Evolutionary conservation across 1,139 yeast species (phyloP), one percentile per base, ranked within the genome.

Genomic region (Citeromyces hawaiiensis): DNA sequence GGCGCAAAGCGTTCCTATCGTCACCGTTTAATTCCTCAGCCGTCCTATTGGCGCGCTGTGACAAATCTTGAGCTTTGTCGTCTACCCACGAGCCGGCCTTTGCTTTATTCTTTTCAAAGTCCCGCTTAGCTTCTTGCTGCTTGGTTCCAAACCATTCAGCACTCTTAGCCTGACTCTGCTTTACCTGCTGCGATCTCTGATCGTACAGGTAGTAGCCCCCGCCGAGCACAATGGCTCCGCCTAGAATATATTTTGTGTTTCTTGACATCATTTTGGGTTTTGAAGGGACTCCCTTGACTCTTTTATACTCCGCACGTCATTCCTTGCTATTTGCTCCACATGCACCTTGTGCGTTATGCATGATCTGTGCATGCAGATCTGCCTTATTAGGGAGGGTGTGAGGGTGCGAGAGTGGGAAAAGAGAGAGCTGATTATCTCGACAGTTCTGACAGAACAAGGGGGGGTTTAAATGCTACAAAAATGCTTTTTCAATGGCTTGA

Each of bases 191-290:
- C 23, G 41, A 27, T 31, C 50, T 47, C 41, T 53, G 53, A 40
- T 52, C 56, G 42, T 61, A 63, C 37, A 63, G 45, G 45, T 64
- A 63, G 40, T 59, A 56, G 16, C 61, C 61, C 10, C 60, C 64
- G 15, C 57, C 62, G n/a, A 63, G 64, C n/a, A 60, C 48, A n/a
- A 59, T 63, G 21, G 53, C 57, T 39, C 52, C 49, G 8, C 59
- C 59, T 27, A 58, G 36, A 23, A 52, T 38, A 31, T 47, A 43
- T 48, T 46, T 48, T 41, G 34, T 21, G n/a, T 27, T 32, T 34
- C 30, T 21, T 4, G 40, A 19, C 8, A 38, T 34, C 40, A 38
- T 38, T 33, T 31, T 32, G 18, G 7, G 2, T 11, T 6, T 13
- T 15, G 23, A 9, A 10, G 14, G 16, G 9, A 15, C 6, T 11